Evolutionary conservation across 2,329 filamentous ascomycete genomes (phyloP).

Genomic region (Penicillium sp.): DNA sequence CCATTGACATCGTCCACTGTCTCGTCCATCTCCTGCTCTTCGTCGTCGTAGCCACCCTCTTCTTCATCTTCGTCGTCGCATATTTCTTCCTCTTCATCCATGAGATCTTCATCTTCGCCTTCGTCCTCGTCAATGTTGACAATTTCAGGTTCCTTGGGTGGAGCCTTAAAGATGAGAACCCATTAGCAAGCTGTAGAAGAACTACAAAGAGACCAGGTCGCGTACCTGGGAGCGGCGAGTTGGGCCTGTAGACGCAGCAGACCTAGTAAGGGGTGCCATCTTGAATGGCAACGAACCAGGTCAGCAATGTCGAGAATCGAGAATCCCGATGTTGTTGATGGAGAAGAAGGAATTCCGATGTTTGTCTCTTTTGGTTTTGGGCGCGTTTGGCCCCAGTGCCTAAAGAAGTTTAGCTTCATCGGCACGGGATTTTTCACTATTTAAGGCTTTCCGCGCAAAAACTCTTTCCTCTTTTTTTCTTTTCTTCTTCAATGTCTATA

Average conservation of each 20-base stretch:
- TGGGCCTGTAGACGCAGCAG: constrained; percentile 26
- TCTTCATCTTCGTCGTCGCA: constrained; percentile 25
- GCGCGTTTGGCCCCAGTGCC: constrained; percentile 30
- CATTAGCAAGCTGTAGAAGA: constrained; percentile 12
- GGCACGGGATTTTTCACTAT: constrained; percentile 29
- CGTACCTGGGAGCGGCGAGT: constrained; percentile 17
- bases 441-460: constrained; percentile 26
- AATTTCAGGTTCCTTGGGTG: constrained; percentile 32
- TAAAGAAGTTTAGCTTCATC: constrained; percentile 30
- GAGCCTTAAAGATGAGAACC: constrained; percentile 13
- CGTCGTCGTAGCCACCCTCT: constrained; percentile 23
- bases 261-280: constrained; percentile 43
- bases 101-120: constrained; percentile 25
- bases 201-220: constrained; percentile 1
- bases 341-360: constrained; percentile 24
- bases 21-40: constrained; percentile 27
- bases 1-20: constrained; percentile 30
- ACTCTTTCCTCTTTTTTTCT: constrained; percentile 32
- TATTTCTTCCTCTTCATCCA: constrained; percentile 26
- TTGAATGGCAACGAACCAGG: constrained; percentile 1
- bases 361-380: constrained; percentile 33
- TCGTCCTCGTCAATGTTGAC: constrained; percentile 42
- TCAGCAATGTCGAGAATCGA: constrained; percentile 1
- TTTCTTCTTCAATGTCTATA: constrained; percentile 57
- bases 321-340: constrained; percentile 14